phyloP scores from a whole-genome alignment of 108 stramenopile genomes.

The Nitzschia sp. region DNA sequence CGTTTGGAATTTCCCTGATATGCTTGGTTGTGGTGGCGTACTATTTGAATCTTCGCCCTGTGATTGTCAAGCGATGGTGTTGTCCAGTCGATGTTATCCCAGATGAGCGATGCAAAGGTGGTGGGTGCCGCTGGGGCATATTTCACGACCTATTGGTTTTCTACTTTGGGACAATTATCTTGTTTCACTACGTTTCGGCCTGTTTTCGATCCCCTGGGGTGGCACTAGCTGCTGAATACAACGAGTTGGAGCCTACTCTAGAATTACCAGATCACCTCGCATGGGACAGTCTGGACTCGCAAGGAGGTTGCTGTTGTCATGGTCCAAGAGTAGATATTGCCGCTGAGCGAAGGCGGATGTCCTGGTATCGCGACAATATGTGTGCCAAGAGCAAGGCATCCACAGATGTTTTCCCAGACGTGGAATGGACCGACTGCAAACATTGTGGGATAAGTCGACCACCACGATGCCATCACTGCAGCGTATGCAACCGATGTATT shows the following conservation, averaged over 20 bases:
- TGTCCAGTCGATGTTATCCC: neutral
- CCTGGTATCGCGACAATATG: conserved; percentile 17
- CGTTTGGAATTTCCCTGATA: conserved; percentile 37
- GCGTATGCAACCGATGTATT: conserved; percentile 68
- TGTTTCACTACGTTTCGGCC: conserved; percentile 56
- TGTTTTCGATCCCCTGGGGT: conserved; percentile 72
- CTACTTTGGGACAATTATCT: conserved; percentile 62
- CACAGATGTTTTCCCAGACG: conserved; percentile 34
- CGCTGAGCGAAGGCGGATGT: conserved; percentile 30
- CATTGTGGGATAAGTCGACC: conserved; percentile 66
- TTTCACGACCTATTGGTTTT: conserved; percentile 48
- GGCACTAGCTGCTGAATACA: conserved; percentile 23
- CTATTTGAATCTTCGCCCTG: conserved; percentile 24
- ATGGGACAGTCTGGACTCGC: conserved; percentile 40
- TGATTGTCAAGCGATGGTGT: conserved; percentile 51
- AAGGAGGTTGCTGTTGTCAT: conserved; percentile 46
- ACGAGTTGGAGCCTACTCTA: neutral
- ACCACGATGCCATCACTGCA: conserved; percentile 83
- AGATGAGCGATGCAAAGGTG: neutral
- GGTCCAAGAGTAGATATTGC: conserved; percentile 21
- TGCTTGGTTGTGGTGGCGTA: conserved; percentile 25
- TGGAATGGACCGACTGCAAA: conserved; percentile 50
- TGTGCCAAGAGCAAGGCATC: neutral
- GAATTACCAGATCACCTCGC: neutral
- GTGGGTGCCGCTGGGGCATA: conserved; percentile 18